Evolutionary conservation across 495 filamentous ascomycete genomes (phyloP).

Genomic region (Penicillium ucsense): DNA sequence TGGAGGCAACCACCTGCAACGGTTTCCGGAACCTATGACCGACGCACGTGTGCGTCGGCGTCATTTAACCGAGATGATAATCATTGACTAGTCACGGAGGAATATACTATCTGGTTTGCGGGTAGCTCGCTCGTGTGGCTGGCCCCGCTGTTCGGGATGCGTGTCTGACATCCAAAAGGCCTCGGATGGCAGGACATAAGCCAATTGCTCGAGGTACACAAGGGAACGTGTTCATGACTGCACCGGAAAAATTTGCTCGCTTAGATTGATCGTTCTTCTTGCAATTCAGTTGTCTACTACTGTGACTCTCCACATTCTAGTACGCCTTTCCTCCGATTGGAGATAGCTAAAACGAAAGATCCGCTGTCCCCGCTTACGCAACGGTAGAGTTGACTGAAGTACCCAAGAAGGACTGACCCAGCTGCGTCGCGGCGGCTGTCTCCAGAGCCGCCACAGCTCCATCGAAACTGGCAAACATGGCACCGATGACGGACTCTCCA

Average conservation of each 20-base stretch:
- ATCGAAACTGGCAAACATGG: slow-evolving; percentile 8
- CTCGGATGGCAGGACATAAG: background rate
- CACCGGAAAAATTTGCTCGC: background rate
- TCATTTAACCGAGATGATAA: slow-evolving; percentile 9
- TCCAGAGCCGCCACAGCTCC: slow-evolving; percentile 2
- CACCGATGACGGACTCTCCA: slow-evolving; percentile 8
- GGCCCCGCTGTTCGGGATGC: background rate
- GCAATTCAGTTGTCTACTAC: background rate
- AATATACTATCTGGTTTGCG: background rate
- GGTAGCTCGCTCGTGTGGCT: background rate
- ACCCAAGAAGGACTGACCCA: slow-evolving; percentile 6
- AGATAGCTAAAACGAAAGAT: background rate
- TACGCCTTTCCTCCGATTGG: too few species aligned
- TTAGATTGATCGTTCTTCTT: background rate
- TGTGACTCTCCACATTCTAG: background rate
- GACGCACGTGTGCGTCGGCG: slow-evolving; percentile 7
- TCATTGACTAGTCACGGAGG: background rate
- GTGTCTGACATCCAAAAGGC: background rate
- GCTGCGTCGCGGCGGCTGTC: slow-evolving; percentile 1
- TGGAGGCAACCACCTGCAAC: background rate
- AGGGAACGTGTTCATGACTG: slow-evolving; percentile 1
- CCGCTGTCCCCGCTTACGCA: background rate
- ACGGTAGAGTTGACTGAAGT: slow-evolving; percentile 2
- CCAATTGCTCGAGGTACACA: background rate
- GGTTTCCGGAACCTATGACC: slow-evolving; percentile 4